A percentile compares a stretch with the other conserved stretches of the same genome.
Conservation (phyloP, 2,329 filamentous ascomycete species). For the Dendrostoma leiphaemia region DNA sequence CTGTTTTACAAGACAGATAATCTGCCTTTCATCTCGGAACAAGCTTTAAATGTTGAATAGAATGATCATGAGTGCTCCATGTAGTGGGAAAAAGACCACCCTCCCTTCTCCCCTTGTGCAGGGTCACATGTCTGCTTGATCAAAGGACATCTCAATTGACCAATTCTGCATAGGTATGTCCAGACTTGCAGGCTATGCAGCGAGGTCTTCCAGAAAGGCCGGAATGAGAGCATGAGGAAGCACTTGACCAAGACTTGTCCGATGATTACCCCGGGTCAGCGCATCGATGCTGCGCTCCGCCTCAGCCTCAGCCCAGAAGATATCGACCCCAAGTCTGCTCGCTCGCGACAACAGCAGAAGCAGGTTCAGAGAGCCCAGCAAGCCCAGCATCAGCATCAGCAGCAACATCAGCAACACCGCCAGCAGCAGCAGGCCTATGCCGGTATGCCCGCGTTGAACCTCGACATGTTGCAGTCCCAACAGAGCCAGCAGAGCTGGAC, state of each 20-base stretch:
- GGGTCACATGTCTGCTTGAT: too few species aligned
- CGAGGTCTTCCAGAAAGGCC: slow-evolving; percentile 85
- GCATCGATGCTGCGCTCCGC: slow-evolving; percentile 71
- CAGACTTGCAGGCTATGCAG: slow-evolving; percentile 88
- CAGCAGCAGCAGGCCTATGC: slow-evolving; percentile 38
- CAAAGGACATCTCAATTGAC: slow-evolving; percentile 81
- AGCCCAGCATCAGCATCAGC: slow-evolving; percentile 21
- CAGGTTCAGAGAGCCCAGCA: slow-evolving; percentile 20
- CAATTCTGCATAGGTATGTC: slow-evolving; percentile 82
- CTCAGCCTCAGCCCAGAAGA: too few species aligned
- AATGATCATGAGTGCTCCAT: too few species aligned
- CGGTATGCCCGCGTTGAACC: slow-evolving; percentile 28
- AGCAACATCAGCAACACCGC: slow-evolving; percentile 30
- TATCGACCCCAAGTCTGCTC: slow-evolving; percentile 46
- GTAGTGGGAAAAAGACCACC: too few species aligned
- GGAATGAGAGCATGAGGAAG: slow-evolving; percentile 76
- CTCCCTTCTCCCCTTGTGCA: too few species aligned
- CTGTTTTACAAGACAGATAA: too few species aligned
- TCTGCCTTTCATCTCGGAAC: too few species aligned
- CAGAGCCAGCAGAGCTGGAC: slow-evolving; percentile 71
- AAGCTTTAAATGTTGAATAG: too few species aligned
- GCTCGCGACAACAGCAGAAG: slow-evolving; percentile 6
- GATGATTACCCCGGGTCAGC: slow-evolving; percentile 70
- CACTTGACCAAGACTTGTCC: slow-evolving; percentile 88
- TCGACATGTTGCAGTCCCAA: slow-evolving; percentile 41